These are phyloP conservation scores for Colletotrichum siamense DNA, from an alignment of 2,329 filamentous ascomycete species.

Conservation along the genomic window DNA sequence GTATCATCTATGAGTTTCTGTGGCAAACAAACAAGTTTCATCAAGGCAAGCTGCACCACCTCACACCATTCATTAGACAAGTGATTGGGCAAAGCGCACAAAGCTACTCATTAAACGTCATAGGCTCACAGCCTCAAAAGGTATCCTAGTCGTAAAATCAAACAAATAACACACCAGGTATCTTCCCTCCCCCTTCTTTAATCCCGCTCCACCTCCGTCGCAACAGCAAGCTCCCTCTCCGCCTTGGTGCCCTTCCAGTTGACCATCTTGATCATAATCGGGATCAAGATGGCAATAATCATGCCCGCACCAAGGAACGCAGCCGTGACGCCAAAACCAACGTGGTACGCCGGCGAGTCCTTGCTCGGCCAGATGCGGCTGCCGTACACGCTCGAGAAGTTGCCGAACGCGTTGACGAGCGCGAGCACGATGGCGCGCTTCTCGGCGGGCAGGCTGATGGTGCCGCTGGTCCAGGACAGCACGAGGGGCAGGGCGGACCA, in stretches of 20 bases:
- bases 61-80: not conserved
- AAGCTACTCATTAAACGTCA: not conserved
- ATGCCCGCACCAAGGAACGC: slow-evolving; percentile 29
- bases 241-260: slow-evolving; percentile 22
- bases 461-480: slow-evolving; percentile 32
- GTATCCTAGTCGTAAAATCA: not conserved
- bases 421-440: slow-evolving; percentile 37
- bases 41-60: not conserved
- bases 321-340: slow-evolving; percentile 34
- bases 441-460: slow-evolving; percentile 30
- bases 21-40: not conserved
- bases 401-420: slow-evolving; percentile 35
- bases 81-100: not conserved
- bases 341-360: slow-evolving; percentile 29
- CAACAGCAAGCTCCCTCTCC: slow-evolving; percentile 16
- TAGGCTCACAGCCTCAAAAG: not conserved
- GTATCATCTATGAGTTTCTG: fast-evolving
- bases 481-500: slow-evolving; percentile 30
- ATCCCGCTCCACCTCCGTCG: not conserved
- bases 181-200: not conserved
- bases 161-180: not conserved
- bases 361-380: slow-evolving; percentile 33
- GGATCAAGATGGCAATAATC: slow-evolving; percentile 27
- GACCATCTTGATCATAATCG: slow-evolving; percentile 23
- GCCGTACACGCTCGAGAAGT: slow-evolving; percentile 35